phyloP scores from a whole-genome alignment of 106 monocot species.

The Dactylorhiza incarnata region DNA sequence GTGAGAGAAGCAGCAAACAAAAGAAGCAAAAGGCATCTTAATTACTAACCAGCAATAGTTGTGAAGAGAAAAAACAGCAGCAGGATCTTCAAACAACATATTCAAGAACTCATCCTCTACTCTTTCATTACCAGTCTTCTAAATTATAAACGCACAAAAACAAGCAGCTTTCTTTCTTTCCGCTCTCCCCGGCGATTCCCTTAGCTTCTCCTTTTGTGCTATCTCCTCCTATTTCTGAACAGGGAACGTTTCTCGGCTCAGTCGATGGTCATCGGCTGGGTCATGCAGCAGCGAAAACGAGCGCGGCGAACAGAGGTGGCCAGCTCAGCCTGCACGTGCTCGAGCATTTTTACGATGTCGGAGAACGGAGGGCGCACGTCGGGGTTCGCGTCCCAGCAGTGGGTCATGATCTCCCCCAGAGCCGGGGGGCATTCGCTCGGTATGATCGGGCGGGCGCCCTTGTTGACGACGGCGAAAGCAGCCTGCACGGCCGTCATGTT shows the following conservation, averaged over 20 bases:
- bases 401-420: conserved; percentile 3
- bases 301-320: conserved; percentile 27
- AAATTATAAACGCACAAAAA: neutral
- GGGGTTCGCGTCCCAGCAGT: conserved; percentile 20
- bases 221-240: neutral
- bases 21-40: too few relatives aligned
- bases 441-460: conserved; percentile 38
- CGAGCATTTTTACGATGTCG: conserved; percentile 37
- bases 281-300: conserved; percentile 36
- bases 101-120: too few relatives aligned
- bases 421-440: conserved; percentile 8
- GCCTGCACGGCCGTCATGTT: conserved; percentile 52
- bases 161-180: neutral
- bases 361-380: conserved; percentile 17
- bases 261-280: conserved; percentile 31
- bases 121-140: neutral
- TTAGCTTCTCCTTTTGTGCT: neutral
- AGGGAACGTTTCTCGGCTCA: neutral
- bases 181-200: neutral
- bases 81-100: too few relatives aligned
- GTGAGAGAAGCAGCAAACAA: too few relatives aligned
- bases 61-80: too few relatives aligned
- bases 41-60: too few relatives aligned
- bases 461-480: conserved; percentile 70
- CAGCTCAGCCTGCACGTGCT: conserved; percentile 35